Evolutionary conservation across 306 rosid genomes (phyloP).

Genomic region (Trichosanthes truncata): DNA sequence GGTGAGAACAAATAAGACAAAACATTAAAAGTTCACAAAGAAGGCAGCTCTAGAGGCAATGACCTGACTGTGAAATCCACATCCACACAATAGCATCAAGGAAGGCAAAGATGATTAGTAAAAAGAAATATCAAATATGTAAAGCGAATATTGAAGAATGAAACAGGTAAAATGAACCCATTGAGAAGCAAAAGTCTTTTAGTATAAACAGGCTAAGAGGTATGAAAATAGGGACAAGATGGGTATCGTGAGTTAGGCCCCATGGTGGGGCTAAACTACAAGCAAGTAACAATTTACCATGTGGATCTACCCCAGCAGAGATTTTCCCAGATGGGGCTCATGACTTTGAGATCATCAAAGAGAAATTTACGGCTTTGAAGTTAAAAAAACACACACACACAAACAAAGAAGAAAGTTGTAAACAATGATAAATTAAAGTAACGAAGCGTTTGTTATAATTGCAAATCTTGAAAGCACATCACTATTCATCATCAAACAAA

Average conservation of each 20-base stretch:
- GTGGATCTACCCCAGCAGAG: constrained; percentile 30
- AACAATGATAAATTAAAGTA: not conserved
- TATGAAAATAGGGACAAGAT: constrained; percentile 20
- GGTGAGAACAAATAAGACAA: not conserved
- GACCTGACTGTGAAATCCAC: constrained; percentile 23
- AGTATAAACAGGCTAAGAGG: not conserved
- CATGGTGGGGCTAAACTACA: constrained; percentile 20
- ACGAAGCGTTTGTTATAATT: not conserved
- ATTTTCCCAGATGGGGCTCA: constrained; percentile 3
- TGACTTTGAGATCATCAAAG: not conserved
- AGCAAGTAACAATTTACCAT: constrained; percentile 17
- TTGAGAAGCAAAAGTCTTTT: not conserved
- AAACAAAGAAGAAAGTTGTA: constrained; percentile 8
- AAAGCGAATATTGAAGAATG: not conserved
- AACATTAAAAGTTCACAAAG: not conserved
- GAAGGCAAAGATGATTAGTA: not conserved
- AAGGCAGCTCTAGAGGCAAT: not conserved
- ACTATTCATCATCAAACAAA: not conserved
- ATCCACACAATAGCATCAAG: constrained; percentile 23
- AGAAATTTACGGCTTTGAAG: not conserved
- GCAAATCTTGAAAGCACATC: not conserved
- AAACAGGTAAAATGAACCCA: not conserved
- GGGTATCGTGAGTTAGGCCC: constrained; percentile 26
- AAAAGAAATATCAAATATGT: not conserved
- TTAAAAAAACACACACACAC: constrained; percentile 9